These are phyloP conservation scores for Pholiota adiposa DNA, from an alignment of 1,284 basidiomycete genomes.

Conservation along the genomic window DNA sequence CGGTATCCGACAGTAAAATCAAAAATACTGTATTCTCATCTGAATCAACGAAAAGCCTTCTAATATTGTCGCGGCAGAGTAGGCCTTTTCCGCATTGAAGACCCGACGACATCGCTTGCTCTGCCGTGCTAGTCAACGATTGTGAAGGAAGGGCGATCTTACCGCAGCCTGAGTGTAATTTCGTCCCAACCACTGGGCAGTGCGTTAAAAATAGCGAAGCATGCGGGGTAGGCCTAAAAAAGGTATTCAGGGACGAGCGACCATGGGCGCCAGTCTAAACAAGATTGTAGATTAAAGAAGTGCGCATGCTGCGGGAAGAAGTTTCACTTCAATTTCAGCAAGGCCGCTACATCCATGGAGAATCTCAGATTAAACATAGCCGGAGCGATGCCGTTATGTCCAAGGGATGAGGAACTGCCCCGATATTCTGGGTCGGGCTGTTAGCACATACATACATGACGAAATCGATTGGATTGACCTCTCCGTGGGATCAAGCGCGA, in stretches of 20 bases:
- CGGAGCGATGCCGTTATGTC: conserved; percentile 3
- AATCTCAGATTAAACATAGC: conserved; percentile 1
- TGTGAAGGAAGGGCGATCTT: not conserved
- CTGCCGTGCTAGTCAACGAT: not conserved
- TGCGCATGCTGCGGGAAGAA: conserved; percentile 3
- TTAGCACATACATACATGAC: not conserved
- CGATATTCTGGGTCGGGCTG: not conserved
- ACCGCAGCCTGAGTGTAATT: not conserved
- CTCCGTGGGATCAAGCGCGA: not conserved
- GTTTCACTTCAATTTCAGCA: not conserved
- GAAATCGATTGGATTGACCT: not conserved
- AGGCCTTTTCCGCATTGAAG: not conserved
- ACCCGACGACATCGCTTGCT: conserved; percentile 5
- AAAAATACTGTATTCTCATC: not conserved
- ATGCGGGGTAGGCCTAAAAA: conserved; percentile 1
- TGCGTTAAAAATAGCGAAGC: not conserved
- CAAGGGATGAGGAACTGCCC: conserved; percentile 2
- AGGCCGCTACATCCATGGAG: conserved; percentile 7
- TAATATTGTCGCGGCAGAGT: not conserved
- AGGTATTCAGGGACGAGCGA: not conserved
- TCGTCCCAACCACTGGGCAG: not conserved
- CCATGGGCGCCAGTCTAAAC: not conserved
- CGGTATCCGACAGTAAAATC: not conserved
- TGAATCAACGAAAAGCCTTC: not conserved
- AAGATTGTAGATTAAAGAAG: not conserved